These are phyloP conservation scores for Thelonectria rubi DNA, from an alignment of 2,329 filamentous ascomycete genomes.

Conservation along the genomic window DNA sequence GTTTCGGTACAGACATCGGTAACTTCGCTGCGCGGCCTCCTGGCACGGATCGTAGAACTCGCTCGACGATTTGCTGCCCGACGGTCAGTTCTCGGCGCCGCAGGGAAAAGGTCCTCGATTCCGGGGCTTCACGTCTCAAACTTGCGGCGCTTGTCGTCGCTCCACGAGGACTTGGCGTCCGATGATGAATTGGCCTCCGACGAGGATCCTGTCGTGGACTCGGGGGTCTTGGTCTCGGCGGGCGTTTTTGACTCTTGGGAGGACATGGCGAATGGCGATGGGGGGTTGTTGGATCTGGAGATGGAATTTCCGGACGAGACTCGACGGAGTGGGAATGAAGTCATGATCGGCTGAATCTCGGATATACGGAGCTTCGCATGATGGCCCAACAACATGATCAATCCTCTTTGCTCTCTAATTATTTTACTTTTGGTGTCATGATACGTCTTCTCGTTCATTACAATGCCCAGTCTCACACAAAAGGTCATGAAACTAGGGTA, in stretches of 20 bases:
- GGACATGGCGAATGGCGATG: conserved; percentile 12
- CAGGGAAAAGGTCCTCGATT: neutral
- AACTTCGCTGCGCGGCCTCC: conserved; percentile 84
- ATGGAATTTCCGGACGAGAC: neutral
- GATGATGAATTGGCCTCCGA: neutral
- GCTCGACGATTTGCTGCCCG: conserved; percentile 80
- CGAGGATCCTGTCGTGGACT: neutral
- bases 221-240: conserved; percentile 29
- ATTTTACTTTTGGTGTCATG: neutral
- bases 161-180: conserved; percentile 53
- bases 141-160: conserved; percentile 67
- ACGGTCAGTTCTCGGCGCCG: neutral
- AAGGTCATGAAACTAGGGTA: neutral
- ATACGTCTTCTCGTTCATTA: conserved; percentile 1
- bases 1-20: conserved; percentile 89
- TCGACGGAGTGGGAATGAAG: conserved; percentile 20
- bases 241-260: conserved; percentile 30
- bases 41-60: conserved; percentile 97
- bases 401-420: neutral
- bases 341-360: conserved; percentile 32
- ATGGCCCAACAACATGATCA: neutral
- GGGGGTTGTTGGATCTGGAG: neutral
- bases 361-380: conserved; percentile 11
- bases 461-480: neutral
- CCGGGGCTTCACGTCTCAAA: conserved; percentile 64